These are phyloP conservation scores for Chlamydomonas sphaeroides DNA, from an alignment of 139 green algal genomes.

Conservation along the genomic window DNA sequence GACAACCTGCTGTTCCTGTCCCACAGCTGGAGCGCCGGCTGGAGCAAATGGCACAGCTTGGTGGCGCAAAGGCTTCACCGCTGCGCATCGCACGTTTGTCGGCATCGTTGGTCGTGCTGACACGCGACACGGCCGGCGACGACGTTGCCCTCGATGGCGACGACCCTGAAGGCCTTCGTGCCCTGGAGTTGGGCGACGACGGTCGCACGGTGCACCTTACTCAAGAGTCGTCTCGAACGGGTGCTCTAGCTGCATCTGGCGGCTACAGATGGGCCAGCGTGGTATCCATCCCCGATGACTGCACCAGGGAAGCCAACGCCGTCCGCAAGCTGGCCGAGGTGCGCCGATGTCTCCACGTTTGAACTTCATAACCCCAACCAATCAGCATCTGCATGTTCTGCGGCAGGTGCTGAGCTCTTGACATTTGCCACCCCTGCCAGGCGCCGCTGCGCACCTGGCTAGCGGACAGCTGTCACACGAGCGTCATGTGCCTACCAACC, in stretches of 20 bases:
- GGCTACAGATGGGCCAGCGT: background rate
- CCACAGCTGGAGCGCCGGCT: conserved; percentile 9
- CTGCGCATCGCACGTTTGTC: background rate
- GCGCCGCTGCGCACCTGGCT: conserved; percentile 12
- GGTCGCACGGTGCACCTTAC: background rate
- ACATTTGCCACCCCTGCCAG: background rate
- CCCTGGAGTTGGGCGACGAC: too few relatives aligned
- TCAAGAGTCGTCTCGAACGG: background rate
- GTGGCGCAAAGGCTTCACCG: background rate
- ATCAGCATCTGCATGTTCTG: background rate
- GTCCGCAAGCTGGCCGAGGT: background rate
- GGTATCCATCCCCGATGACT: background rate
- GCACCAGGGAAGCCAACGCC: background rate
- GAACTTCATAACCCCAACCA: background rate
- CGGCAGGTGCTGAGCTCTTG: background rate
- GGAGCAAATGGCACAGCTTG: conserved; percentile 6
- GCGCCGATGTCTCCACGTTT: background rate
- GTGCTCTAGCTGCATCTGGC: background rate
- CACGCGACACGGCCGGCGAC: background rate
- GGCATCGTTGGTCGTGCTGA: background rate
- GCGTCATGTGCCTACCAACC: background rate
- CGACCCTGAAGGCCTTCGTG: too few relatives aligned
- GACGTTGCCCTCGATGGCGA: background rate
- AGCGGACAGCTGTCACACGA: background rate
- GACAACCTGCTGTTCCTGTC: too few relatives aligned